Base-by-base conservation (phyloP, 2,329 filamentous ascomycete species). In the Colletotrichum theobromicola region DNA sequence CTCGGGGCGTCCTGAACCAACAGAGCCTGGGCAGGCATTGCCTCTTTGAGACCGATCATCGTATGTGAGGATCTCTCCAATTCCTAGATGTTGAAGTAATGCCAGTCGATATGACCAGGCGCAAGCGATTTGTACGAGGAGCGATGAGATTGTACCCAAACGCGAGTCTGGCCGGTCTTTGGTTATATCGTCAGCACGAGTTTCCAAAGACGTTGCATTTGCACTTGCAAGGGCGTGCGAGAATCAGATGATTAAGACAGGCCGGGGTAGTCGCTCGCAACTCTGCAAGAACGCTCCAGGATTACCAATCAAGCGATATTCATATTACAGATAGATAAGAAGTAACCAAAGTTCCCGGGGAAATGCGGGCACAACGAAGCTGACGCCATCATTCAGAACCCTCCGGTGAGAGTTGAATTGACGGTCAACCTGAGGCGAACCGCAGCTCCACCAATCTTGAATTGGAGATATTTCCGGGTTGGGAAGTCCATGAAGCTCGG, bases 21-120 rank as follows among this genome's bases (percentile, higher is more conserved):
- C 21, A 58, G 32, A 6, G 65, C 65, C 46, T 57, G n/a, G n/a
- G n/a, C 63, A 16, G 70, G 55, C 55, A 62, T 62, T 53, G 55
- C 30, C 30, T 61, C 35, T n/a, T 65, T 60, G 18, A 70, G 35
- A 12, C 46, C 18, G 21, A 30, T 35, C 67, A 70, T 65, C 7
- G 18, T 57, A 15, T n/a, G n/a, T n/a, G n/a, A n/a, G n/a, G n/a
- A n/a, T n/a, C n/a, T n/a, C n/a, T n/a, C n/a, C n/a, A n/a, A n/a
- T n/a, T n/a, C n/a, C n/a, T n/a, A n/a, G n/a, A n/a, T n/a, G n/a
- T n/a, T n/a, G n/a, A n/a, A n/a, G n/a, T n/a, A n/a, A n/a, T n/a
- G n/a, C n/a, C n/a, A n/a, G n/a, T n/a, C n/a, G n/a, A n/a, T n/a
- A n/a, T n/a, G n/a, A n/a, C n/a, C n/a, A n/a, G n/a, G n/a, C n/a